phyloP scores from a whole-genome alignment of 768 basidiomycete species.

The Omphalotus guepiniiformis region DNA sequence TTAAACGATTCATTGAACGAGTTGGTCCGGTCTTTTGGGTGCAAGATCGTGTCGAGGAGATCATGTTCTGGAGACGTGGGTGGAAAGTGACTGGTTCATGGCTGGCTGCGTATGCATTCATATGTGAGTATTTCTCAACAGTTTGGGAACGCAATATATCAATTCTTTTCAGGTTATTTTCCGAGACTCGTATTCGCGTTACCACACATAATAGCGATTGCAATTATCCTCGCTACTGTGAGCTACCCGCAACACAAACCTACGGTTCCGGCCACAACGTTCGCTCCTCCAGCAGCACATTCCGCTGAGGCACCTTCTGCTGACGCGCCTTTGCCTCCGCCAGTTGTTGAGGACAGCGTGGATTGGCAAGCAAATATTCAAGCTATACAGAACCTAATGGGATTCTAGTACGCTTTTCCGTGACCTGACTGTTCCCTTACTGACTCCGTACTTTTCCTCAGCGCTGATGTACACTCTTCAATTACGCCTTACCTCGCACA shows the following conservation, averaged over 20 bases:
- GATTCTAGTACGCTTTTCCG: constrained; percentile 54
- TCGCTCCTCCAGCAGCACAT: not conserved
- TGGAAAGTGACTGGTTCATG: constrained; percentile 70
- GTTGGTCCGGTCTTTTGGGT: constrained; percentile 85
- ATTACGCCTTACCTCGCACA: constrained; percentile 48
- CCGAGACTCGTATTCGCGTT: constrained; percentile 68
- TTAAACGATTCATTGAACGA: constrained; percentile 73
- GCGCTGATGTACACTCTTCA: constrained; percentile 58
- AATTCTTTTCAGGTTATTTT: constrained; percentile 61
- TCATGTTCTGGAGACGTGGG: constrained; percentile 76
- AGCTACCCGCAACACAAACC: constrained; percentile 34
- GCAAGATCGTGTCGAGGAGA: constrained; percentile 83
- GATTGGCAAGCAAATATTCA: constrained; percentile 88
- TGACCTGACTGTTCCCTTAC: not conserved
- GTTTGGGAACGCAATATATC: not conserved
- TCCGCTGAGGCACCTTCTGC: constrained; percentile 9
- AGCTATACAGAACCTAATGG: constrained; percentile 91
- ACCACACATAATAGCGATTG: constrained; percentile 59
- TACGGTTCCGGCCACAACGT: constrained; percentile 11
- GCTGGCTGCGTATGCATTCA: constrained; percentile 72
- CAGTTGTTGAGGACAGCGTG: constrained; percentile 55
- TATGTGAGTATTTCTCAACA: constrained; percentile 53
- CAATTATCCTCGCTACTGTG: constrained; percentile 63
- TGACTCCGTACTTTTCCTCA: constrained; percentile 21
- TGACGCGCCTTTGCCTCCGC: constrained; percentile 1